These are phyloP conservation scores for Nematodospora valgi DNA, from an alignment of 805 yeast genomes.

Conservation along the genomic window DNA sequence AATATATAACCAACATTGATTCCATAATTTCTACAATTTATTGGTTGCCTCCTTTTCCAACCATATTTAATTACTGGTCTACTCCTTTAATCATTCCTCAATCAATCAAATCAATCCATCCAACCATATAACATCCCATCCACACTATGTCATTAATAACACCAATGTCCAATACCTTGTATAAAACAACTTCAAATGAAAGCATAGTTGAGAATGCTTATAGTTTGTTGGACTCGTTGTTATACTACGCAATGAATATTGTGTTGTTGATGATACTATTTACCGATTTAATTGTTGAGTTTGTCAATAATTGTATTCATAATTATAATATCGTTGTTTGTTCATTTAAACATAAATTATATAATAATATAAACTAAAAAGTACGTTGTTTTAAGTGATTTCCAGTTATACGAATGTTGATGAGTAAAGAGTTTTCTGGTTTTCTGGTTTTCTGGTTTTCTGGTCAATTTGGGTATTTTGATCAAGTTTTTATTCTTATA, in stretches of 20 bases:
- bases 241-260: constrained; percentile 8
- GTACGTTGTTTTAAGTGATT: too few species aligned
- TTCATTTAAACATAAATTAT: constrained; percentile 10
- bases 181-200: not conserved
- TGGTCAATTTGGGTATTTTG: too few species aligned
- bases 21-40: too few species aligned
- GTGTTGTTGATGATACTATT: constrained; percentile 7
- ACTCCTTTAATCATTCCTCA: not conserved
- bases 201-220: constrained; percentile 5
- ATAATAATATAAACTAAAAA: constrained; percentile 11
- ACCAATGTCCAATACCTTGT: constrained; percentile 3
- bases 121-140: not conserved
- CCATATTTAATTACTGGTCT: not conserved
- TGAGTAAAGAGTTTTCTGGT: not conserved
- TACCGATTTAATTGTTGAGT: constrained; percentile 8
- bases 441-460: too few species aligned
- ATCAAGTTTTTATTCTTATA: too few species aligned
- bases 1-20: too few species aligned
- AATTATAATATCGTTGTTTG: constrained; percentile 10
- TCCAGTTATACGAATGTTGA: not conserved
- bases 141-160: constrained; percentile 4
- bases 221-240: constrained; percentile 2
- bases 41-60: too few species aligned
- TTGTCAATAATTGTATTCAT: constrained; percentile 8
- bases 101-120: too few species aligned